Percentiles rank a stretch among this genome's conserved stretches.
Conservation (phyloP, 73 alveolate genomes). For the Blepharisma stoltei region DNA sequence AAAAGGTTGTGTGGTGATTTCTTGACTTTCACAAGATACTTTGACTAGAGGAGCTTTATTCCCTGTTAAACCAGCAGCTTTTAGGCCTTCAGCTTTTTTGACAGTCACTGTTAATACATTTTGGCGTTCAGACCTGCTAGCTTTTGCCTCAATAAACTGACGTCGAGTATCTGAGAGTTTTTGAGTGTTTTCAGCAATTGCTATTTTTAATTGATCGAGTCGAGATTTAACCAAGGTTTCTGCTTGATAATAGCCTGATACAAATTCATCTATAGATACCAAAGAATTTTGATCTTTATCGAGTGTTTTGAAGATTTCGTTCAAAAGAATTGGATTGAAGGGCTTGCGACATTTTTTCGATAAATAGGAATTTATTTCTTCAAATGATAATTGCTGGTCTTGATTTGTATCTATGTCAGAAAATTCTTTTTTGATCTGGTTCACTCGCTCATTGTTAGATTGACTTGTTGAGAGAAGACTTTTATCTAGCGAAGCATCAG, state of each 20-base stretch:
- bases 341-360: slow-evolving; percentile 17
- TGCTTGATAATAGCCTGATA: neutral
- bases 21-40: neutral
- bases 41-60: slow-evolving; percentile 19
- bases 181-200: neutral
- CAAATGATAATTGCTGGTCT: slow-evolving; percentile 17
- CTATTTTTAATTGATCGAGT: neutral
- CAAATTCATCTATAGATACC: slow-evolving; percentile 14
- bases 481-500: too few species aligned
- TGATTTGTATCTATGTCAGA: slow-evolving; percentile 22
- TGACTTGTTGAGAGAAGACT: too few species aligned
- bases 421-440: neutral
- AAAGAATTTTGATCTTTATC: neutral
- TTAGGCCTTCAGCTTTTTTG: slow-evolving; percentile 22
- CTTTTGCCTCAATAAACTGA: neutral
- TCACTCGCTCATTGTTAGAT: too few species aligned
- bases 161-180: neutral
- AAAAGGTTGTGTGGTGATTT: neutral
- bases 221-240: neutral
- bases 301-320: slow-evolving; percentile 12
- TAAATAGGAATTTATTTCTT: neutral
- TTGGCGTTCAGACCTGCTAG: neutral
- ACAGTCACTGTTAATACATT: neutral
- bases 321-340: neutral
- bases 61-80: slow-evolving; percentile 23